Base-by-base conservation (phyloP, 1,139 yeast genomes). In the Debaryomyces singareniensis region DNA sequence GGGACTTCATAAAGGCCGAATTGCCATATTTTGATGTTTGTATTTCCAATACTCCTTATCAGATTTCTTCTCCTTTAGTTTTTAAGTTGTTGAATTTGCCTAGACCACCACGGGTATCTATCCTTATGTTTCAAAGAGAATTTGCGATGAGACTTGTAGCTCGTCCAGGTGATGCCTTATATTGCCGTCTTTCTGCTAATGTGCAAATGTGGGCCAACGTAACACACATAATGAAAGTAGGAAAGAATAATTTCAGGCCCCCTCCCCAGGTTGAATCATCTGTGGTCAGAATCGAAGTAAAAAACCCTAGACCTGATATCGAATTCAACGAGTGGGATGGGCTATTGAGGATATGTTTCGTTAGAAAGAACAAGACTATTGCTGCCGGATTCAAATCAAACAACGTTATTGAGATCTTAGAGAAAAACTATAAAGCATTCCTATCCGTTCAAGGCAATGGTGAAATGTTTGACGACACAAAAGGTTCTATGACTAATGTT, bases 191-290 rank as follows among this genome's bases (percentile, higher is more conserved):
- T 34, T 81, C 95, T 13, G 98, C 95, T 20, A 93, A 91, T 50
- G 97, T 91, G 1, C 98, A 91, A 51, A 89, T 91, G 97, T 91
- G 98, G 97, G 96, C 97, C 14, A 85, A 85, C 42, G 96, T 93
- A 14, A 87, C 95, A 5, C 98, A 91, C 56, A 85, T 91, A 34
- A 91, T 91, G 99, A 93, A 93, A 57, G 98, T 91, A 24, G 97
- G 98, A 20, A 81, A 78, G 51, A 93, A 93, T 55, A 91, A 91
- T 52, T 91, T 91, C 68, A 72, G 96, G 42, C 99, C 99, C 23
- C 99, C 99, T 13, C 99, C 99, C 34, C 91, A 91, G 55, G 99
- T 91, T 36, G 99, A 91, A 56, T 86, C 96, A 0, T 81, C 95
- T 25, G 98, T 91, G 29, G 97, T 91, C 13, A 74, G 95, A 50